phyloP scores from a whole-genome alignment of 2,329 filamentous ascomycete genomes.

The Myriosclerotinia curreyana region DNA sequence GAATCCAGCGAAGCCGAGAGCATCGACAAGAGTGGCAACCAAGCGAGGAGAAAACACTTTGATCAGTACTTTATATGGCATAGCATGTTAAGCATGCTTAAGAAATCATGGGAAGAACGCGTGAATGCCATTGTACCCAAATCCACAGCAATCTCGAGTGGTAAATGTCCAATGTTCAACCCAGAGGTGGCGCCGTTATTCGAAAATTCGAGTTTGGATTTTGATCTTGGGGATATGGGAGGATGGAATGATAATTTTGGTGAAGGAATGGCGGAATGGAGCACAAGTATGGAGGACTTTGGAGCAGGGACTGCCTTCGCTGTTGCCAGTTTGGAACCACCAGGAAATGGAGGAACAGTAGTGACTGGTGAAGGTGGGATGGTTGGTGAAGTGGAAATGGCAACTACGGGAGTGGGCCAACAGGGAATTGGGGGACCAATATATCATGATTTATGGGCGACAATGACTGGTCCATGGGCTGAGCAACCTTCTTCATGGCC shows the following conservation, averaged over 20 bases:
- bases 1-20: neutral
- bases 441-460: slow-evolving; percentile 36
- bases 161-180: slow-evolving; percentile 18
- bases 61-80: slow-evolving; percentile 6
- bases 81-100: slow-evolving; percentile 7
- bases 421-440: neutral
- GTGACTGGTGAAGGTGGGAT: neutral
- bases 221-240: slow-evolving; percentile 26
- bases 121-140: neutral
- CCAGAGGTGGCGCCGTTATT: neutral
- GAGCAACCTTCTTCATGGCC: neutral
- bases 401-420: neutral
- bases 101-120: slow-evolving; percentile 6
- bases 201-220: neutral
- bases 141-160: neutral
- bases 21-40: neutral
- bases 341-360: accelerated
- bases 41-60: neutral
- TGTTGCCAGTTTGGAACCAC: neutral
- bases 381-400: slow-evolving; percentile 14
- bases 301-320: neutral
- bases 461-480: slow-evolving; percentile 36
- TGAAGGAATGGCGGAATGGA: neutral
- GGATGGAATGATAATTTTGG: neutral
- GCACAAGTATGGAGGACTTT: neutral